Evolutionary conservation across 1,284 basidiomycete genomes (phyloP).

Genomic region (Cutaneotrichosporon arboriforme): DNA sequence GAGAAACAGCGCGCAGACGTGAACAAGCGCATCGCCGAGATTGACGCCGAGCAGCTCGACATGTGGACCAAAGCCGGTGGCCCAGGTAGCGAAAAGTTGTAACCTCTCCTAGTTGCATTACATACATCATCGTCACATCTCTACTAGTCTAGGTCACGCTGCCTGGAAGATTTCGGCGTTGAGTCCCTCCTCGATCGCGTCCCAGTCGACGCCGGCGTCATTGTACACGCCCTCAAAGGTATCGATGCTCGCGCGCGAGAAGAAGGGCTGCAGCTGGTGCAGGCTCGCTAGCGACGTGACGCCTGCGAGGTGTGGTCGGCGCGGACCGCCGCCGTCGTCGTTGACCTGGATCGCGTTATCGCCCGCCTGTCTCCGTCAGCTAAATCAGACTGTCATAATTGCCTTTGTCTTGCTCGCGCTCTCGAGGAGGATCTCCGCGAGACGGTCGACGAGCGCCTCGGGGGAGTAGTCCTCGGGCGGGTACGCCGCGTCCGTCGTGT

Average conservation of each 20-base stretch:
- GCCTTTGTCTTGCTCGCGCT: not conserved
- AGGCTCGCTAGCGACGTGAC: slow-evolving; percentile 72
- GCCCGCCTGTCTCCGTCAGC: not conserved
- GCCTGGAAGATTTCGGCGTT: slow-evolving; percentile 80
- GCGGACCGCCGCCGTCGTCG: slow-evolving; percentile 46
- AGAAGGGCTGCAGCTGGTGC: slow-evolving; percentile 75
- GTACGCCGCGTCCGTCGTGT: slow-evolving; percentile 92
- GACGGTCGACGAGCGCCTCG: slow-evolving; percentile 81
- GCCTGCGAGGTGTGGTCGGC: slow-evolving; percentile 65
- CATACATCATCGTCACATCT: no score
- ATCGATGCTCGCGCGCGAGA: slow-evolving; percentile 76
- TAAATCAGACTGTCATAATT: not conserved
- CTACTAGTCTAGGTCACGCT: not conserved
- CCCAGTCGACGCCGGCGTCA: slow-evolving; percentile 69
- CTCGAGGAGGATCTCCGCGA: slow-evolving; percentile 71
- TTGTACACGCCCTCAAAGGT: slow-evolving; percentile 85
- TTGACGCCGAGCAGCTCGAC: slow-evolving; percentile 35
- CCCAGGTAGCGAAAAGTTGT: no score
- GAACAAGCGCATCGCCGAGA: slow-evolving; percentile 29
- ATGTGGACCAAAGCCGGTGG: slow-evolving; percentile 22
- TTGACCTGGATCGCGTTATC: not conserved
- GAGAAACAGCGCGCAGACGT: slow-evolving; percentile 31
- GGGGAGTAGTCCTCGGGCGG: slow-evolving; percentile 75
- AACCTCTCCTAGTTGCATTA: no score
- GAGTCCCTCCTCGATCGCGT: slow-evolving; percentile 70